A percentile compares a stretch with the other conserved stretches of the same genome.
phyloP scores from a whole-genome alignment of 345 rosid species.

The Dimocarpus longan region DNA sequence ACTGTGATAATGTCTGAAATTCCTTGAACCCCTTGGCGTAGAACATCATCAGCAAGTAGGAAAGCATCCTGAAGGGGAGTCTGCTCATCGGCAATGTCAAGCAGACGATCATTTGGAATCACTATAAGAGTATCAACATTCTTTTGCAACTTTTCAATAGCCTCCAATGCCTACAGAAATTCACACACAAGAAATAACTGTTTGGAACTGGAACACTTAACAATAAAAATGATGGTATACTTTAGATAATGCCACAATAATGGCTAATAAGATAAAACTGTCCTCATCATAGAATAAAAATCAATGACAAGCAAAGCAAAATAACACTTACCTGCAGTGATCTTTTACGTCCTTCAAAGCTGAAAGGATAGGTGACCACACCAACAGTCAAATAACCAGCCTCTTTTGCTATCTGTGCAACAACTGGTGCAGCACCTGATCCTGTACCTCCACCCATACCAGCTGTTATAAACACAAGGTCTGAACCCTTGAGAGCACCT shows the following conservation, averaged over 20 bases:
- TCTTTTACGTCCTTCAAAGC: constrained; percentile 98
- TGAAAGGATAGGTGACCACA: constrained; percentile 97
- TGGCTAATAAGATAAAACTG: neutral
- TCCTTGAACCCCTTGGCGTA: constrained; percentile 99
- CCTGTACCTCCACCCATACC: constrained; percentile 99
- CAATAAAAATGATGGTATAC: neutral
- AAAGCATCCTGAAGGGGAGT: constrained; percentile 97
- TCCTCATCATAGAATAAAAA: neutral
- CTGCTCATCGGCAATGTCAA: constrained; percentile 98
- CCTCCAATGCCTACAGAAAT: constrained; percentile 81
- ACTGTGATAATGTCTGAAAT: constrained; percentile 97
- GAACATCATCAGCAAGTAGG: constrained; percentile 96
- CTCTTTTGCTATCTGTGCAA: constrained; percentile 88
- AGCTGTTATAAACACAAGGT: constrained; percentile 95
- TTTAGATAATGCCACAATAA: neutral
- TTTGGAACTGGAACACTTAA: constrained; percentile 9
- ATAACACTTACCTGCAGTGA: constrained; percentile 67
- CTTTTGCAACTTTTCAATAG: constrained; percentile 91
- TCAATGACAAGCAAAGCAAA: neutral
- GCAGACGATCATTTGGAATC: constrained; percentile 95
- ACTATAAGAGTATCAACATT: constrained; percentile 96
- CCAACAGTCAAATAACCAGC: constrained; percentile 98
- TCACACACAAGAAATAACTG: neutral
- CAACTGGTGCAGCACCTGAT: constrained; percentile 99
- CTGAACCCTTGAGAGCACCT: constrained; percentile 92